A percentile compares a stretch with the other conserved stretches of the same genome.
phyloP scores from a whole-genome alignment of 345 rosid genomes.

The Euphorbia peplus region DNA sequence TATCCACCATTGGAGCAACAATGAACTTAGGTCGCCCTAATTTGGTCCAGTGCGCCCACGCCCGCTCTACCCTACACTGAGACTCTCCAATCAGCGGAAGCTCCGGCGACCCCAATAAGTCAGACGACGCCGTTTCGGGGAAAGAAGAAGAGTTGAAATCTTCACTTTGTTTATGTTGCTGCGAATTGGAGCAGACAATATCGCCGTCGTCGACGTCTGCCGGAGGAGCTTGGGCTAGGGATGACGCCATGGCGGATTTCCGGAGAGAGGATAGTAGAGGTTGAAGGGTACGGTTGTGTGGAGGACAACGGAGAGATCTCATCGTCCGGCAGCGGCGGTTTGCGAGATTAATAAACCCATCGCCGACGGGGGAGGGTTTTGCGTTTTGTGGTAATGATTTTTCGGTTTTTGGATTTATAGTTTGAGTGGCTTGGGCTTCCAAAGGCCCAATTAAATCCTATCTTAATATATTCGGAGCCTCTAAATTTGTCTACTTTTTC shows the following conservation, averaged over 20 bases:
- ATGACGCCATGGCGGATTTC: slow-evolving; percentile 33
- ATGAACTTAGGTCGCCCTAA: slow-evolving; percentile 73
- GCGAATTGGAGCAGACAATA: slow-evolving; percentile 31
- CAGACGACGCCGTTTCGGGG: slow-evolving; percentile 12
- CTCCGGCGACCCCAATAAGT: slow-evolving; percentile 24
- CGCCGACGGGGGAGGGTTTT: slow-evolving; percentile 30
- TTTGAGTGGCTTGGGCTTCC: no score
- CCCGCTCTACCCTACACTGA: slow-evolving; percentile 51
- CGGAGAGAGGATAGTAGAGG: slow-evolving; percentile 8
- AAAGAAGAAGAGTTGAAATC: slow-evolving; percentile 14
- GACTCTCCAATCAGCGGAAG: slow-evolving; percentile 39
- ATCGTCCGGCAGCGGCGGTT: slow-evolving; percentile 47
- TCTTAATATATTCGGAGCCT: no score
- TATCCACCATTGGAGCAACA: slow-evolving; percentile 99
- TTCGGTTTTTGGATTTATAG: no score
- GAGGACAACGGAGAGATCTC: slow-evolving; percentile 30
- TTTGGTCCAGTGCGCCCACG: slow-evolving; percentile 83
- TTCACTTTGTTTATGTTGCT: slow-evolving; percentile 10
- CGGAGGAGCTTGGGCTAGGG: slow-evolving; percentile 25
- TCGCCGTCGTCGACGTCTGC: slow-evolving; percentile 38
- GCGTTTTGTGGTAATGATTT: neutral
- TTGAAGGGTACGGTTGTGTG: slow-evolving; percentile 3
- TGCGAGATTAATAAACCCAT: slow-evolving; percentile 44
- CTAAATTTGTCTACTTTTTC: no score
- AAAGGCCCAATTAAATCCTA: no score